Evolutionary conservation across 1,139 yeast genomes (phyloP), one percentile per base, ranked within the genome.

Genomic region (Candida labiduridarum): DNA sequence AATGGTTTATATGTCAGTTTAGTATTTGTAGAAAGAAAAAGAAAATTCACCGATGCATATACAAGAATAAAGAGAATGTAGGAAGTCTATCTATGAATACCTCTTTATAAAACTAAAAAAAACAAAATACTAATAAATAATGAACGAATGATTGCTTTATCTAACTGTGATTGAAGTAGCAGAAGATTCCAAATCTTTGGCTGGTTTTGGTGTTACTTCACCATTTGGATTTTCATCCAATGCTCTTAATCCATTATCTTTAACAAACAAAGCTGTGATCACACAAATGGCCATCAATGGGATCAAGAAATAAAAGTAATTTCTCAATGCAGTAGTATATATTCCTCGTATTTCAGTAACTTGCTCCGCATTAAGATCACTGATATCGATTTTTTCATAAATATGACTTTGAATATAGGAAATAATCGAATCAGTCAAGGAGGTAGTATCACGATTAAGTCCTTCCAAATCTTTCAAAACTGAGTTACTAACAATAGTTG

Each of bases 231-330:
- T 30, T 46, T 73, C 79, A 49, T 74, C 80, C 43, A 71, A 60
- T 45, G 75, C 65, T 41, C 62, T 64, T 47, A 76, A 65, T 0
- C 80, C 80, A 41, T 65, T 59, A 54, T 78, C 82, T 48, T 63
- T 68, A 31, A 77, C 61, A 43, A 74, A 66, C 18, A 73, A 62
- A 2, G 73, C 65, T 18, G 68, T 58, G 0, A 72, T 25, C 27
- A 75, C 63, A 53, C 80, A 73, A 10, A 72, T 45, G 1, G 68
- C 79, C 56, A 76, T 66, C 47, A 77, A 64, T 8, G 82, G 80
- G 41, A 76, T 63, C 41, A 69, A 60, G 52, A 76, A 64, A 48
- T 69, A 71, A 53, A 71, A 78, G 49, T 75, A 74, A 40, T 69
- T 68, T 42, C 65, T 67, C 41, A 78, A 60, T 1, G 78, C 68